These are phyloP conservation scores for Spergularia marina DNA, from an alignment of 148 eudicot genomes.

Conservation along the genomic window DNA sequence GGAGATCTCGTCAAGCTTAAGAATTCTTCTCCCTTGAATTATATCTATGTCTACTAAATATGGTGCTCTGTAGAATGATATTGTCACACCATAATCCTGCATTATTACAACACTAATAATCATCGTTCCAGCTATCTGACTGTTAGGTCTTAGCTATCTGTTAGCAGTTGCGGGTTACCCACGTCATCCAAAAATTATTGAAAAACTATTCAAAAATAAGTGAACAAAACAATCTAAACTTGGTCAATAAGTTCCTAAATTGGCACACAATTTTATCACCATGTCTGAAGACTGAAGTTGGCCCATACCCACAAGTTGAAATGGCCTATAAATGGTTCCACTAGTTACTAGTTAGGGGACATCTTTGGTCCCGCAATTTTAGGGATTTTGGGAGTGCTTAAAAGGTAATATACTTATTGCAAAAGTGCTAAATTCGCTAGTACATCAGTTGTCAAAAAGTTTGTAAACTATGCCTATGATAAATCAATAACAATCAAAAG, in stretches of 20 bases:
- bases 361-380: constrained; percentile 16
- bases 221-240: neutral
- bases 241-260: neutral
- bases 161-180: neutral
- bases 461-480: neutral
- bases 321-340: neutral
- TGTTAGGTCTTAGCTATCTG: no score
- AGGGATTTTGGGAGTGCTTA: constrained; percentile 1
- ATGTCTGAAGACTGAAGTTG: neutral
- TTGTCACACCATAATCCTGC: constrained; percentile 76
- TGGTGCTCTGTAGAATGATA: constrained; percentile 70
- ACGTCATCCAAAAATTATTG: no score
- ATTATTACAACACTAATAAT: constrained; percentile 14
- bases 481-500: constrained; percentile 9
- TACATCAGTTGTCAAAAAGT: constrained; percentile 23
- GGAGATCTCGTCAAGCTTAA: constrained; percentile 73
- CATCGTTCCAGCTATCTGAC: neutral
- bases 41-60: constrained; percentile 82
- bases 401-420: constrained; percentile 14
- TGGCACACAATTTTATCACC: constrained; percentile 2
- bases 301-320: constrained; percentile 4
- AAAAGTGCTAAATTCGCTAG: constrained; percentile 2
- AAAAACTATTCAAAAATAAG: no score
- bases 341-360: constrained; percentile 16
- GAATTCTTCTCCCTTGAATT: constrained; percentile 62